Conservation (phyloP, 371 early-diverging fungal species). For the Mortierella sp. region DNA sequence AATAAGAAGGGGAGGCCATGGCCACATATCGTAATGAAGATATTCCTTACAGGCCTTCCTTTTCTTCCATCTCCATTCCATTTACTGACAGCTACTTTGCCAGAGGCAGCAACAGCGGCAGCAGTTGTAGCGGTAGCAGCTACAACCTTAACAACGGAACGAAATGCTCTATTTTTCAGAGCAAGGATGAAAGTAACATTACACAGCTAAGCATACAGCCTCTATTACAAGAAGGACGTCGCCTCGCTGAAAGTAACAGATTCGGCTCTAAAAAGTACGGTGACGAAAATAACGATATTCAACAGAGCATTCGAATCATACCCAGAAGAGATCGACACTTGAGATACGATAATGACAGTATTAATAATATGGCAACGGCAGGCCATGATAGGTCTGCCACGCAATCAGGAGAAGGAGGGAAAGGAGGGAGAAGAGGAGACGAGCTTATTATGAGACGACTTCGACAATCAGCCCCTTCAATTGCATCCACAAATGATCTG, state of each 20-base stretch:
- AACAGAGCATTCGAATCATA: not conserved
- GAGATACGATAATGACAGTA: not conserved
- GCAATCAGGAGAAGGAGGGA: not conserved
- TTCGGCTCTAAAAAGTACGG: slow-evolving; percentile 14
- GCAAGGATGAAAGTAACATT: not conserved
- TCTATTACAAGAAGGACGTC: slow-evolving; percentile 4
- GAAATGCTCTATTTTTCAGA: not conserved
- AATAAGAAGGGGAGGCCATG: not conserved
- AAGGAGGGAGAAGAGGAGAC: not conserved
- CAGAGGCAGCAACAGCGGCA: not conserved
- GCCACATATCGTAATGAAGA: not conserved
- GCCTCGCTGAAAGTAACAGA: slow-evolving; percentile 3
- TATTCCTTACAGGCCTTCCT: not conserved
- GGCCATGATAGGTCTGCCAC: not conserved
- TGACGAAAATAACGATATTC: slow-evolving; percentile 10
- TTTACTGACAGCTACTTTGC: not conserved
- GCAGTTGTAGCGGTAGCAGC: not conserved
- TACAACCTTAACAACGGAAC: not conserved
- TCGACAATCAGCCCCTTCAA: not conserved
- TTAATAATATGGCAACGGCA: not conserved
- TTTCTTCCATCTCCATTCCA: not conserved
- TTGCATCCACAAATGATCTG: slow-evolving; percentile 6
- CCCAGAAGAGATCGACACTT: not conserved
- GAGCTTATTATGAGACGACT: not conserved
- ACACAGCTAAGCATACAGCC: not conserved